A percentile compares a stretch with the other conserved stretches of the same genome.
These are phyloP conservation scores for Ramaria sp. DNA, from an alignment of 768 basidiomycete species.

Conservation along the genomic window DNA sequence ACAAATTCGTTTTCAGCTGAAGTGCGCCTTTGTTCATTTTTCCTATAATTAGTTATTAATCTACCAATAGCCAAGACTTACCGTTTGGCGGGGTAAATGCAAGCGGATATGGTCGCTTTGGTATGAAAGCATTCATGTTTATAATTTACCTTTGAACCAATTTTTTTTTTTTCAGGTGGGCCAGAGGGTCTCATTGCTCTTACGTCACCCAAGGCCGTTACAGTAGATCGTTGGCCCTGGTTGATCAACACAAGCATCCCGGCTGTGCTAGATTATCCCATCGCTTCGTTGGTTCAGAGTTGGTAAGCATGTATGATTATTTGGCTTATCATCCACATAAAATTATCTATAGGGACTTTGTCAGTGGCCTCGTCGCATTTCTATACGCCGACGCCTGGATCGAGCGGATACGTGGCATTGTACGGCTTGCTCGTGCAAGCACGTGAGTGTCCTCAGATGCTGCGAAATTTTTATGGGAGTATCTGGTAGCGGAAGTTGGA, in stretches of 20 bases:
- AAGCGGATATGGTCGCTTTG: constrained; percentile 91
- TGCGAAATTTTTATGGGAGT: too few species aligned
- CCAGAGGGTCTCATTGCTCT: constrained; percentile 86
- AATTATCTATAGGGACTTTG: constrained; percentile 31
- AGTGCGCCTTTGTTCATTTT: constrained; percentile 29
- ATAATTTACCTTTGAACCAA: constrained; percentile 8
- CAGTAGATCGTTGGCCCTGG: constrained; percentile 78
- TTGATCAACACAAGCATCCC: constrained; percentile 81
- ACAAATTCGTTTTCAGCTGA: constrained; percentile 35
- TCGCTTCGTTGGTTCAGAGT: constrained; percentile 59
- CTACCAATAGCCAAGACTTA: constrained; percentile 63
- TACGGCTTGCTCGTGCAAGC: constrained; percentile 8
- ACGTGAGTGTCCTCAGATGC: neutral
- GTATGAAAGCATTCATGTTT: constrained; percentile 27
- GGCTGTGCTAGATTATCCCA: constrained; percentile 73
- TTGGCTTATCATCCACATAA: neutral
- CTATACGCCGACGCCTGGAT: constrained; percentile 38
- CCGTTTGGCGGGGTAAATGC: constrained; percentile 92
- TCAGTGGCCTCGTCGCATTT: constrained; percentile 36
- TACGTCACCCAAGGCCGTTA: constrained; percentile 81
- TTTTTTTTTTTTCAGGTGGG: constrained; percentile 44
- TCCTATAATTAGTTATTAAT: constrained; percentile 9
- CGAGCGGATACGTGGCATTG: constrained; percentile 11
- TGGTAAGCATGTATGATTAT: constrained; percentile 41
- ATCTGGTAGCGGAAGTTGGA: too few species aligned